A percentile compares a stretch with the other conserved stretches of the same genome.
These are phyloP conservation scores for Trichosporon sp. DNA, from an alignment of 1,284 basidiomycete species.

Conservation along the genomic window DNA sequence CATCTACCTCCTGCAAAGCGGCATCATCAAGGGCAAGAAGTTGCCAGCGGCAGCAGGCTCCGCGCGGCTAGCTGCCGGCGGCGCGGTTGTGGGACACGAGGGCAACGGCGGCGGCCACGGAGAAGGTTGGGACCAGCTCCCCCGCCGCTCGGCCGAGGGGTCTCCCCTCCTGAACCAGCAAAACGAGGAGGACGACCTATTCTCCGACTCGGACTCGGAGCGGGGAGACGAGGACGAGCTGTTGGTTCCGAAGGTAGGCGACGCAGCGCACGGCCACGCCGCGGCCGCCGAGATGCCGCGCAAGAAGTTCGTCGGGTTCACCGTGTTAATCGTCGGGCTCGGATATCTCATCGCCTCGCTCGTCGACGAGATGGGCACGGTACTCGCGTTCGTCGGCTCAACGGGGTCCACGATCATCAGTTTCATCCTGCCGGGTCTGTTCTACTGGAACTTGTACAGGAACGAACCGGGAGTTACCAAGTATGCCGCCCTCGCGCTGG, in stretches of 20 bases:
- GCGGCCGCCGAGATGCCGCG: conserved; percentile 60
- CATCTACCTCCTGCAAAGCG: conserved; percentile 69
- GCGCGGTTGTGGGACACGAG: neutral
- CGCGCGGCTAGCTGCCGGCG: neutral
- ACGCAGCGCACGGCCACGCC: conserved; percentile 51
- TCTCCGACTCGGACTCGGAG: conserved; percentile 10
- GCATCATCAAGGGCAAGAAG: conserved; percentile 30
- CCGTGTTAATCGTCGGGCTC: conserved; percentile 61
- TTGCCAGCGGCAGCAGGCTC: neutral
- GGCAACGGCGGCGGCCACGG: neutral
- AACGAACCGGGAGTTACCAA: conserved; percentile 59
- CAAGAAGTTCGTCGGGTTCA: conserved; percentile 69
- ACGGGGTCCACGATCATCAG: conserved; percentile 95
- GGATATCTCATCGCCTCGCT: conserved; percentile 69
- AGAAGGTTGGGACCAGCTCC: neutral
- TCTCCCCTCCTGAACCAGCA: conserved; percentile 7
- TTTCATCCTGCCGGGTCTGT: conserved; percentile 82
- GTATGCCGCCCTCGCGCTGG: conserved; percentile 61
- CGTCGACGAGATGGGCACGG: conserved; percentile 75
- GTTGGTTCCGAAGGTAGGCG: conserved; percentile 47
- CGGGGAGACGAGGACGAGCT: conserved; percentile 38
- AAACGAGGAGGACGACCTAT: conserved; percentile 23
- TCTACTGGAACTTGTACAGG: conserved; percentile 58
- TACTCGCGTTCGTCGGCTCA: conserved; percentile 91
- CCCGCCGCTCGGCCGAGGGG: neutral